Evolutionary conservation across 139 green algal species (phyloP).

Genomic region (Micractinium sp.): DNA sequence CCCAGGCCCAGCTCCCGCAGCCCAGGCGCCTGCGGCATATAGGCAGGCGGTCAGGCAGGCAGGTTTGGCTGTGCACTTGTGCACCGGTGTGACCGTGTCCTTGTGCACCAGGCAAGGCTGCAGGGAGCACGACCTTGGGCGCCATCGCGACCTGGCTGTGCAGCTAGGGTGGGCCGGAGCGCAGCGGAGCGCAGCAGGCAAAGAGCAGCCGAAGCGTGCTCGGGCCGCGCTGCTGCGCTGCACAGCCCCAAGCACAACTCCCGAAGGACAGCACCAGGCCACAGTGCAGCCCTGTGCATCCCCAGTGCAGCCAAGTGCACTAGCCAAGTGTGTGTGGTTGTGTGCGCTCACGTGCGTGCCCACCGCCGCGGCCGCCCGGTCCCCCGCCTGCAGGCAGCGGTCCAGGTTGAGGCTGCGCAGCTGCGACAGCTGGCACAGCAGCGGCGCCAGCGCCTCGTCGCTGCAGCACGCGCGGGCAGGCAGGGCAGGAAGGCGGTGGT

Average conservation of each 20-base stretch:
- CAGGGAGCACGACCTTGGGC: no score
- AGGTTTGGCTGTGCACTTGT: no score
- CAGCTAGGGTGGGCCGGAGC: no score
- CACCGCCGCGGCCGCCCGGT: constrained; percentile 27
- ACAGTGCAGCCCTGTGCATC: not conserved
- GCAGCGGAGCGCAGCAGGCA: no score
- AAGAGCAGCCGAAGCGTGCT: no score
- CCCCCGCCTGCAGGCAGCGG: constrained; percentile 41
- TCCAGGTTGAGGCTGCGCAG: constrained; percentile 37
- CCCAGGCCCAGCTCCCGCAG: constrained; percentile 1
- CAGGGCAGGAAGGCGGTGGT: not conserved
- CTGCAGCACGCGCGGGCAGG: not conserved
- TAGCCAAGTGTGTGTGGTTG: no score
- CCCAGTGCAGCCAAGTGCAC: not conserved
- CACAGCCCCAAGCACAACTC: no score
- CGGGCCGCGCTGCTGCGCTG: no score
- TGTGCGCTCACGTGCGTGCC: constrained; percentile 2
- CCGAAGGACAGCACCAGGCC: no score
- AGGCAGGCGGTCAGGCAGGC: not conserved
- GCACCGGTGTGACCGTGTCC: no score
- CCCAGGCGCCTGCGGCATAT: not conserved
- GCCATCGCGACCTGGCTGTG: no score
- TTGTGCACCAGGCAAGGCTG: not conserved
- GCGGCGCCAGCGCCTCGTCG: constrained; percentile 24
- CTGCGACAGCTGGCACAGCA: constrained; percentile 17